These are phyloP conservation scores for Chlorella sp. DNA, from an alignment of 139 green algal species.

Conservation along the genomic window DNA sequence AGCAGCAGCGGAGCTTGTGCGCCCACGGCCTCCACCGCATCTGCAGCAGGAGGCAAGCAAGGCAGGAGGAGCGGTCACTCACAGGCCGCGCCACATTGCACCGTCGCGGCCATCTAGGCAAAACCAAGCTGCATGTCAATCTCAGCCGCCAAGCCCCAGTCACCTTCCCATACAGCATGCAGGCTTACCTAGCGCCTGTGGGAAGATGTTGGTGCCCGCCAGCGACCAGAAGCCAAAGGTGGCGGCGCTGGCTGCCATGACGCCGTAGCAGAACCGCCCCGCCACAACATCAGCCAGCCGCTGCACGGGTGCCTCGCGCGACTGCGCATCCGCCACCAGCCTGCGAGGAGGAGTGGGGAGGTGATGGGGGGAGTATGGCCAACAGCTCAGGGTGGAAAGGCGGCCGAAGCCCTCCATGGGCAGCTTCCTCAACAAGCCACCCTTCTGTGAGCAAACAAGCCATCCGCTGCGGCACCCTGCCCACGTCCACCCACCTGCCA, in stretches of 20 bases:
- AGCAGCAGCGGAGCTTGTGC: constrained; percentile 68
- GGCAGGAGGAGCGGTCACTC: no score
- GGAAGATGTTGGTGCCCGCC: constrained; percentile 56
- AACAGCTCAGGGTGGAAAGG: no score
- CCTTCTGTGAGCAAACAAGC: no score
- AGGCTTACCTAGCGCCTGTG: constrained; percentile 52
- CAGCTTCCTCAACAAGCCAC: no score
- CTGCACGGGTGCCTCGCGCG: constrained; percentile 88
- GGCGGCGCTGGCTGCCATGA: constrained; percentile 85
- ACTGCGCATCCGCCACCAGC: constrained; percentile 84
- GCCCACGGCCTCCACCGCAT: constrained; percentile 41
- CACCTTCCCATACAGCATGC: no score
- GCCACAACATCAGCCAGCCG: constrained; percentile 91
- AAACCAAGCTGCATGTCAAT: no score
- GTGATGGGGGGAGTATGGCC: neutral
- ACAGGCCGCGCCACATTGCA: no score
- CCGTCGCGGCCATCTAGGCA: no score
- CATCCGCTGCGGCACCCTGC: neutral
- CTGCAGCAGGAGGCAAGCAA: neutral
- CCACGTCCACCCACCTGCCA: constrained; percentile 39
- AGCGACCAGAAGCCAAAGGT: constrained; percentile 92
- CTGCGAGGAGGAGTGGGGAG: constrained; percentile 49
- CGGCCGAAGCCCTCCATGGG: no score
- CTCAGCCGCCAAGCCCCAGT: no score
- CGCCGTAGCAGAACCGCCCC: constrained; percentile 90